Evolutionary conservation across 495 filamentous ascomycete genomes (phyloP), one percentile per base, ranked within the genome.

Genomic region (Chaetomidium leptoderma): DNA sequence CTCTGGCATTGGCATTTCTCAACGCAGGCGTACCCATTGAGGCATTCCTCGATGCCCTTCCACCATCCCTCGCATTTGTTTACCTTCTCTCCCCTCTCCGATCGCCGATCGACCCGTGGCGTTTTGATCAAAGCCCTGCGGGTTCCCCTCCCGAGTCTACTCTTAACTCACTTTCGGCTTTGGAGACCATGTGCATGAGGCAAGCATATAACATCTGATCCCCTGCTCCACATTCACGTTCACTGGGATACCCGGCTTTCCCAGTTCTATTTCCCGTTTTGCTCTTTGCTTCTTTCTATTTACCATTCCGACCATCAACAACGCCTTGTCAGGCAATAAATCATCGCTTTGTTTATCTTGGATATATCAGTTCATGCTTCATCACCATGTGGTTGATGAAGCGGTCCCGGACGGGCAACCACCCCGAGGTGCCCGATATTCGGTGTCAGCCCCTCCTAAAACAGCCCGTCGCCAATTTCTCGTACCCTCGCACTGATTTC

Each of bases 381-480:
- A 16, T n/a, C 36, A 51, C 14, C 37, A 46, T 57, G 54, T 50
- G 35, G 35, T 29, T 42, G 26, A 52, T 27, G 21, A 52, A 51
- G 35, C 43, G 36, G 14, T 29, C 56, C 39, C 53, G 21, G 21
- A 62, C 61, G 59, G 59, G 61, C 32, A 35, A 33, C 21, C 57
- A 44, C 23, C 11, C 10, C 17, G 39, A 46, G 13, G 16, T 52
- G 19, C 35, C 36, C n/a, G 42, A 50, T 17, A 27, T 2, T 26
- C 44, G 33, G 19, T 17, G 35, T 29, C 54, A 57, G 13, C 46
- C 53, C 11, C n/a, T 59, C 16, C 51, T 46, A 14, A 53, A 43
- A 21, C 49, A 26, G 9, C 29, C 45, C 16, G 10, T 58, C 19
- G 56, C 53, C 45, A 66, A 61, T 50, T 67, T 63, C 44, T 64